A percentile compares a stretch with the other conserved stretches of the same genome.
phyloP scores from a whole-genome alignment of 2,329 filamentous ascomycete species.

The Fusarium pseudograminearum region DNA sequence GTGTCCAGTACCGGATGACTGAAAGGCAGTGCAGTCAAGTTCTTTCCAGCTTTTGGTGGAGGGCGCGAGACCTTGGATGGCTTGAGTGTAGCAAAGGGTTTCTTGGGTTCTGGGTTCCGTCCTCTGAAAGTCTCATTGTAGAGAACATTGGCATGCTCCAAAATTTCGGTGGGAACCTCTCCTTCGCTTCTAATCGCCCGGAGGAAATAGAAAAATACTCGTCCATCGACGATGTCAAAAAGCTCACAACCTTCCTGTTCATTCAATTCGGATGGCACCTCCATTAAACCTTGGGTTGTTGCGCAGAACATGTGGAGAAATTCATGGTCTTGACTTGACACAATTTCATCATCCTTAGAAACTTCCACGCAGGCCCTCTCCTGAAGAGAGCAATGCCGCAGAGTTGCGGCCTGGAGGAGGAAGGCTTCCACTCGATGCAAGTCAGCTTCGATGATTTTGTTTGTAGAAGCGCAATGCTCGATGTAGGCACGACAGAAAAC shows the following conservation, averaged over 20 bases:
- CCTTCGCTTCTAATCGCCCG: conserved; percentile 13
- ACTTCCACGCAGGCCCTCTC: conserved; percentile 10
- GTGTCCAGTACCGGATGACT: conserved; percentile 60
- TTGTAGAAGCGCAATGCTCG: not conserved
- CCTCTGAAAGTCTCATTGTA: conserved; percentile 8
- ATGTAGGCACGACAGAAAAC: conserved; percentile 28
- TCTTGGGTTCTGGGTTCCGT: no score
- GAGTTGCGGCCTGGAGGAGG: conserved; percentile 24
- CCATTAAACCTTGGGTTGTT: not conserved
- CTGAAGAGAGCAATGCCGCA: conserved; percentile 25
- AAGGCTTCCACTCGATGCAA: conserved; percentile 25
- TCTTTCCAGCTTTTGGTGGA: not conserved
- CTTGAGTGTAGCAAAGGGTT: not conserved
- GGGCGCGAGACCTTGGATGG: not conserved
- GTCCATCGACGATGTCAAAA: conserved; percentile 12
- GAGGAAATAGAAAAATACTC: conserved; percentile 46
- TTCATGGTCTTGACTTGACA: conserved; percentile 15
- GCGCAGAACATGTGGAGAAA: conserved; percentile 12
- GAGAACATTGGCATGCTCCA: conserved; percentile 4
- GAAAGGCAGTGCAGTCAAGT: conserved; percentile 58
- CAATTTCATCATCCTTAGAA: not conserved
- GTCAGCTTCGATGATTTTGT: not conserved
- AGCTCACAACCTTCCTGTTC: not conserved
- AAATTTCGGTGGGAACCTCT: conserved; percentile 5
- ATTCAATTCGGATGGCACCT: not conserved